A percentile compares a stretch with the other conserved stretches of the same genome.
These are phyloP conservation scores for Podaxis sp. DNA, from an alignment of 768 basidiomycete species.

Conservation along the genomic window DNA sequence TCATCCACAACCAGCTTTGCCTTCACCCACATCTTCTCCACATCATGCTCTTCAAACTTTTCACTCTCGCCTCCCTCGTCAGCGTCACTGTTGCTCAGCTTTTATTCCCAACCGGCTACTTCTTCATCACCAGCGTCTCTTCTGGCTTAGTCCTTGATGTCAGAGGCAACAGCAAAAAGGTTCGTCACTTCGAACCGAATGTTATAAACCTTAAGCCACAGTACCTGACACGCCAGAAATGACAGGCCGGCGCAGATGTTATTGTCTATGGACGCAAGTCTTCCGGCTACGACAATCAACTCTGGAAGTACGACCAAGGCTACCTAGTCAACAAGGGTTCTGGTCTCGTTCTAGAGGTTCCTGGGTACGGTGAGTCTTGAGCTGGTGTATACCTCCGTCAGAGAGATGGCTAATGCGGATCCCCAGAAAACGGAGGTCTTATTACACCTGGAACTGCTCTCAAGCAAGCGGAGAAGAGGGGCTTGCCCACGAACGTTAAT, in stretches of 20 bases:
- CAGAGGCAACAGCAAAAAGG: background rate
- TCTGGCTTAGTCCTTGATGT: background rate
- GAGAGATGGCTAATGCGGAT: background rate
- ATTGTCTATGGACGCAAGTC: background rate
- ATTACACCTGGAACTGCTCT: background rate
- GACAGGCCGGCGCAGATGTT: background rate
- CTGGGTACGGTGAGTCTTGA: background rate
- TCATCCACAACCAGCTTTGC: no score
- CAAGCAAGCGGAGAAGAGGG: background rate
- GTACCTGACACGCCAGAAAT: background rate
- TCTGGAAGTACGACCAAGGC: background rate
- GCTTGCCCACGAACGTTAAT: background rate
- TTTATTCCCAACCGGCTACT: no score
- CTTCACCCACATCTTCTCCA: no score
- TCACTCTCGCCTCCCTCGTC: no score
- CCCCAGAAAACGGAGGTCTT: background rate
- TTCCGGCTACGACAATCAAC: background rate
- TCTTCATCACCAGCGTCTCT: background rate
- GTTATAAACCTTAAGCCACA: background rate
- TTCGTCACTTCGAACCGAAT: background rate
- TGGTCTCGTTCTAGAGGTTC: background rate
- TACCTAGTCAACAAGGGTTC: background rate
- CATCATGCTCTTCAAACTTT: no score
- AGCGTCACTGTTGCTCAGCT: no score
- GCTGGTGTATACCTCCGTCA: background rate